phyloP scores from a whole-genome alignment of 345 rosid genomes.

The Aegle marmelos region DNA sequence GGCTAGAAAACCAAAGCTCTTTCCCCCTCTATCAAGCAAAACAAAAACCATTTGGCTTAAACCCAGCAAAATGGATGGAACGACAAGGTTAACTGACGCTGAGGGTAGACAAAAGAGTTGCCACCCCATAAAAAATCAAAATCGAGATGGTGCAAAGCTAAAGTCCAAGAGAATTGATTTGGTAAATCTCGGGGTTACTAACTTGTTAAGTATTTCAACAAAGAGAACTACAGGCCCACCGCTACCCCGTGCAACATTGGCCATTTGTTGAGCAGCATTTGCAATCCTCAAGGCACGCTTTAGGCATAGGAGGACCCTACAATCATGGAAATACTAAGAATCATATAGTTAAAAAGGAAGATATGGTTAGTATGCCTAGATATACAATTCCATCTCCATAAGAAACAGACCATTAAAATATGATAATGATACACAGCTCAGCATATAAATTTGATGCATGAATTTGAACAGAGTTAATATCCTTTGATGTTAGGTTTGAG shows the following conservation, averaged over 20 bases:
- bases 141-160: neutral
- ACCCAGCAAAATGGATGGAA: too few species aligned
- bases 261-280: constrained; percentile 90
- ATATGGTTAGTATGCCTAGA: neutral
- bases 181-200: constrained; percentile 18
- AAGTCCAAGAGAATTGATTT: neutral
- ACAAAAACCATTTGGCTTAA: too few species aligned
- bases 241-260: constrained; percentile 67
- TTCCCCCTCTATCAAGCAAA: neutral
- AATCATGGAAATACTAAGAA: neutral
- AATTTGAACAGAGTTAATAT: neutral
- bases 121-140: neutral
- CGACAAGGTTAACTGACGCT: too few species aligned
- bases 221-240: constrained; percentile 75
- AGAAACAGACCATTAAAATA: neutral
- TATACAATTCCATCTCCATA: neutral
- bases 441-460: neutral
- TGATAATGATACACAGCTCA: neutral
- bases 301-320: constrained; percentile 79
- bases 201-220: constrained; percentile 90
- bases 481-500: neutral
- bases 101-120: neutral
- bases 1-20: neutral
- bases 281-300: constrained; percentile 88
- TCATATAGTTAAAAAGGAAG: neutral